Percentiles rank a stretch among this genome's conserved stretches.
These are phyloP conservation scores for Scleromitrula shiraiana DNA, from an alignment of 2,329 filamentous ascomycete species.

Conservation along the genomic window DNA sequence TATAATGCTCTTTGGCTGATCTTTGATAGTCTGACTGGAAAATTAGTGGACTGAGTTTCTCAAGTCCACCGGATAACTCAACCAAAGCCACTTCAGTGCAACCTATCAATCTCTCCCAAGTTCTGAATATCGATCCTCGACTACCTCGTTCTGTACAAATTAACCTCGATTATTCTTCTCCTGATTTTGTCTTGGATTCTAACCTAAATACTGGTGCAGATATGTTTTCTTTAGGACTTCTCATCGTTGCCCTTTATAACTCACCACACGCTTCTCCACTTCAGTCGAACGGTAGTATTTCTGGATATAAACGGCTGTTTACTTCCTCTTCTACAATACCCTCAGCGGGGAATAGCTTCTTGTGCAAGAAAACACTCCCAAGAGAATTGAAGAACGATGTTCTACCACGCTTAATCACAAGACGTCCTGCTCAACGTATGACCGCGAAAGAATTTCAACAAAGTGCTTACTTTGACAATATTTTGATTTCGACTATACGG, in stretches of 20 bases:
- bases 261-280: constrained; percentile 86
- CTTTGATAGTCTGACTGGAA: constrained; percentile 84
- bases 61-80: constrained; percentile 69
- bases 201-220: constrained; percentile 79
- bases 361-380: constrained; percentile 71
- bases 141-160: constrained; percentile 78
- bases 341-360: constrained; percentile 72
- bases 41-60: constrained; percentile 88
- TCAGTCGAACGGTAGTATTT: constrained; percentile 70
- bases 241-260: constrained; percentile 88
- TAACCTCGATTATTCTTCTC: constrained; percentile 86
- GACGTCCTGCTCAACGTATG: constrained; percentile 79
- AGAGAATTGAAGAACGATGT: constrained; percentile 69
- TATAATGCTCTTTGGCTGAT: constrained; percentile 18
- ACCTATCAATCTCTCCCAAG: constrained; percentile 75
- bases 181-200: constrained; percentile 88
- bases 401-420: constrained; percentile 76
- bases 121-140: constrained; percentile 75
- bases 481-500: constrained; percentile 89
- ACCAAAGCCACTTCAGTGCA: constrained; percentile 67
- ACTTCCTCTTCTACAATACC: constrained; percentile 71
- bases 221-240: constrained; percentile 85
- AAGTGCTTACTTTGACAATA: constrained; percentile 94
- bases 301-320: constrained; percentile 79
- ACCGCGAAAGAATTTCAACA: constrained; percentile 88